Evolutionary conservation across 306 rosid species (phyloP).

Genomic region (Arachis hypogaea): DNA sequence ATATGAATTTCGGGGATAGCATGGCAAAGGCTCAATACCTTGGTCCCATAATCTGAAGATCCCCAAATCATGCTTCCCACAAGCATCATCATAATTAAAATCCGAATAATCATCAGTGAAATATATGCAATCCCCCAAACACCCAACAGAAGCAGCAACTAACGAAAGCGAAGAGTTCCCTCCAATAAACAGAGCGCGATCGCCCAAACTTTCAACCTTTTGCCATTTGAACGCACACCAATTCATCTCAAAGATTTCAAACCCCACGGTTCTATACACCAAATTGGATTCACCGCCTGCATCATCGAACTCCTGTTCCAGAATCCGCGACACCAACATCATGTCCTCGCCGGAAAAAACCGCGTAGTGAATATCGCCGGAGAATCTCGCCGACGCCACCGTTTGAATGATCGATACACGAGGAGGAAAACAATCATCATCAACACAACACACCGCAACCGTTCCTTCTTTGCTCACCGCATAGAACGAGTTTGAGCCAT

Average conservation of each 20-base stretch:
- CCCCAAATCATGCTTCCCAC: slow-evolving; percentile 65
- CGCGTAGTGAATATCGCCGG: slow-evolving; percentile 58
- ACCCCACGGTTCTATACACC: slow-evolving; percentile 55
- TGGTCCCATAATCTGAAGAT: slow-evolving; percentile 53
- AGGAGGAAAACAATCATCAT: slow-evolving; percentile 25
- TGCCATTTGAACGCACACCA: slow-evolving; percentile 51
- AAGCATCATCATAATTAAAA: slow-evolving; percentile 50
- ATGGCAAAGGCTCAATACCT: slow-evolving; percentile 54
- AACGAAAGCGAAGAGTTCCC: slow-evolving; percentile 62
- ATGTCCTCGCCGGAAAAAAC: slow-evolving; percentile 56
- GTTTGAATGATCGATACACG: slow-evolving; percentile 39
- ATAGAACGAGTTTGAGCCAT: slow-evolving; percentile 48
- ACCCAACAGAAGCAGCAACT: slow-evolving; percentile 56
- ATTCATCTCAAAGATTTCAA: slow-evolving; percentile 60
- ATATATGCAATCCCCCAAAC: slow-evolving; percentile 60
- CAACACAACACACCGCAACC: slow-evolving; percentile 56
- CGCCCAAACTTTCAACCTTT: slow-evolving; percentile 53
- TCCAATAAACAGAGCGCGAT: slow-evolving; percentile 60
- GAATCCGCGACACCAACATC: slow-evolving; percentile 51
- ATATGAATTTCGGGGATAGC: slow-evolving; percentile 45
- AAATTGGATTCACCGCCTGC: slow-evolving; percentile 3
- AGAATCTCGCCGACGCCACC: background rate
- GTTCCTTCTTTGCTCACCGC: slow-evolving; percentile 61
- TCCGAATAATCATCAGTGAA: slow-evolving; percentile 71
- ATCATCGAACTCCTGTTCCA: slow-evolving; percentile 43